Conservation (phyloP, 305 asterid species). For the Petunia hybrid region DNA sequence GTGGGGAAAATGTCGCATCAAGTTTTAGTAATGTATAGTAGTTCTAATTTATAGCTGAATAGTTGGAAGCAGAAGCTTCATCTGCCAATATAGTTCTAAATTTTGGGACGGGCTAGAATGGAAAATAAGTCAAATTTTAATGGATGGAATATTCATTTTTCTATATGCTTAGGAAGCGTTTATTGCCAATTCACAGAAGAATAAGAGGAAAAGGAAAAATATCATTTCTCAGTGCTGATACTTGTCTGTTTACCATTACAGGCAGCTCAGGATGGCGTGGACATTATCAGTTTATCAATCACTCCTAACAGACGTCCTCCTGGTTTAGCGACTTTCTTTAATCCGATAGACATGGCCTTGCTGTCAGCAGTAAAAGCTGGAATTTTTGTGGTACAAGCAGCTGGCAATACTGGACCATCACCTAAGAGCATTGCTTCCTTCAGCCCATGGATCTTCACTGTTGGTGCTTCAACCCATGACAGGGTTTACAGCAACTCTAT, state of each 20-base stretch:
- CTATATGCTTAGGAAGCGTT: conserved; percentile 1
- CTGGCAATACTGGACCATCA: conserved; percentile 98
- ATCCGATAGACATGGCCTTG: conserved; percentile 98
- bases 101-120: background rate
- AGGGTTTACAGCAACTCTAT: conserved; percentile 83
- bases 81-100: background rate
- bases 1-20: background rate
- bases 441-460: conserved; percentile 97
- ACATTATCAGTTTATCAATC: conserved; percentile 90
- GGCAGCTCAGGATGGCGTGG: conserved; percentile 99
- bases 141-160: conserved; percentile 10
- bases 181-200: background rate
- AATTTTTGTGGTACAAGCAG: conserved; percentile 95
- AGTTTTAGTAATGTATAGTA: background rate
- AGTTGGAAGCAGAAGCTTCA: background rate
- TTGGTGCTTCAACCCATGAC: conserved; percentile 96
- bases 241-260: conserved; percentile 41
- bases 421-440: conserved; percentile 90
- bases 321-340: conserved; percentile 95
- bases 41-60: conserved; percentile 3
- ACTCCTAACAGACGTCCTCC: conserved; percentile 99
- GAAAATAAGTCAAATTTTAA: background rate
- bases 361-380: conserved; percentile 85
- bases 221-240: conserved; percentile 17
- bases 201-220: background rate